phyloP scores from a whole-genome alignment of 768 basidiomycete genomes.

The Termitomyces bulborhizus region DNA sequence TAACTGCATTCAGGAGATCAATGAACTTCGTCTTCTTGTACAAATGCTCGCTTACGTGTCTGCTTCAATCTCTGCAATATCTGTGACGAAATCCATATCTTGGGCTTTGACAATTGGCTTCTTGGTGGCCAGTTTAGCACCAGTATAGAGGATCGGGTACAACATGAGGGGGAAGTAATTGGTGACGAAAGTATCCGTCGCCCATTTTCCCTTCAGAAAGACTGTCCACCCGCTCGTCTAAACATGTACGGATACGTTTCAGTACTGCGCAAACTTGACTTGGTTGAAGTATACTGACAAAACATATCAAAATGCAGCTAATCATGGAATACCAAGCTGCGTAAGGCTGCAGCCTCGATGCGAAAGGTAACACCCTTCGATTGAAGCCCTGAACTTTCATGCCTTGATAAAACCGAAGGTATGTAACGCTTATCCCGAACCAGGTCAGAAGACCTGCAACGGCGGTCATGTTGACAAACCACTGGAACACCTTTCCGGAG shows the following conservation, averaged over 20 bases:
- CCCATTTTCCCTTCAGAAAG: slow-evolving; percentile 38
- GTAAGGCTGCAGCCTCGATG: slow-evolving; percentile 60
- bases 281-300: slow-evolving; percentile 38
- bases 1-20: slow-evolving; percentile 25
- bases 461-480: slow-evolving; percentile 77
- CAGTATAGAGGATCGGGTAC: slow-evolving; percentile 72
- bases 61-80: slow-evolving; percentile 65
- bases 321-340: slow-evolving; percentile 56
- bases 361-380: slow-evolving; percentile 65
- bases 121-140: slow-evolving; percentile 51
- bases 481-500: slow-evolving; percentile 70
- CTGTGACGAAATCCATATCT: slow-evolving; percentile 86
- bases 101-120: slow-evolving; percentile 38
- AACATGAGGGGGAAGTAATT: slow-evolving; percentile 66
- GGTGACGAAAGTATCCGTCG: slow-evolving; percentile 64
- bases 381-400: slow-evolving; percentile 75
- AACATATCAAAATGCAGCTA: slow-evolving; percentile 44
- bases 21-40: not conserved
- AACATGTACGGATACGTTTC: not conserved
- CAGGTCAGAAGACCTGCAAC: slow-evolving; percentile 68
- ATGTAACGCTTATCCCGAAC: slow-evolving; percentile 73
- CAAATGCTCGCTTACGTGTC: slow-evolving; percentile 37
- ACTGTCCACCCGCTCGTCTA: slow-evolving; percentile 41
- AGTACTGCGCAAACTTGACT: not conserved
- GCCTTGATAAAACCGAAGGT: slow-evolving; percentile 82